A percentile compares a stretch with the other conserved stretches of the same genome.
Conservation (phyloP, 352 stramenopile genomes). For the Phytophthora pluvialis region DNA sequence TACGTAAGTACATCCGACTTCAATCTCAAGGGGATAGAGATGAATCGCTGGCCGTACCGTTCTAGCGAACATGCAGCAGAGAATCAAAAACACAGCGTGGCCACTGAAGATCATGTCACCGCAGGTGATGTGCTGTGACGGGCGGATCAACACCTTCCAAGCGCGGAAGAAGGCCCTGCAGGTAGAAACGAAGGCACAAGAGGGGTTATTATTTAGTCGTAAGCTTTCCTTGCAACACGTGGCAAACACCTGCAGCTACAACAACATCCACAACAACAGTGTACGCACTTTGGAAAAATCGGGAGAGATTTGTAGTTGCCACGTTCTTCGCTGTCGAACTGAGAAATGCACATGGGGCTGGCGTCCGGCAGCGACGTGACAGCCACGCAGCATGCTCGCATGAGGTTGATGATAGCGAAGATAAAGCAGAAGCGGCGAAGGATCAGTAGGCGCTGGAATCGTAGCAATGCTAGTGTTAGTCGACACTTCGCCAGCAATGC, state of each 20-base stretch:
- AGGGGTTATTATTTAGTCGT: neutral
- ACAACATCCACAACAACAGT: neutral
- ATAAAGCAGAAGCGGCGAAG: conserved; percentile 85
- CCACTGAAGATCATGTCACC: conserved; percentile 92
- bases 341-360: conserved; percentile 88
- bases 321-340: conserved; percentile 65
- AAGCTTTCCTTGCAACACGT: neutral
- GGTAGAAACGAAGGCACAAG: conserved; percentile 2
- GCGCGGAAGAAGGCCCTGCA: conserved; percentile 77
- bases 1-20: conserved; percentile 7
- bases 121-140: conserved; percentile 89
- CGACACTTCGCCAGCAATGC: neutral
- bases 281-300: conserved; percentile 87
- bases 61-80: conserved; percentile 82
- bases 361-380: conserved; percentile 86
- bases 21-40: neutral
- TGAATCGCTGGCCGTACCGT: conserved; percentile 48
- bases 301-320: conserved; percentile 83
- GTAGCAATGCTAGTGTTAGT: conserved; percentile 9
- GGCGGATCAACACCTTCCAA: conserved; percentile 83
- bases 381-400: conserved; percentile 87
- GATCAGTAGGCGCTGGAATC: conserved; percentile 74
- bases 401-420: conserved; percentile 87
- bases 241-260: neutral
- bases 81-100: conserved; percentile 86